Evolutionary conservation across 257 asterid genomes (phyloP), one percentile per base, ranked within the genome.

Genomic region (Ehretia macrophylla): DNA sequence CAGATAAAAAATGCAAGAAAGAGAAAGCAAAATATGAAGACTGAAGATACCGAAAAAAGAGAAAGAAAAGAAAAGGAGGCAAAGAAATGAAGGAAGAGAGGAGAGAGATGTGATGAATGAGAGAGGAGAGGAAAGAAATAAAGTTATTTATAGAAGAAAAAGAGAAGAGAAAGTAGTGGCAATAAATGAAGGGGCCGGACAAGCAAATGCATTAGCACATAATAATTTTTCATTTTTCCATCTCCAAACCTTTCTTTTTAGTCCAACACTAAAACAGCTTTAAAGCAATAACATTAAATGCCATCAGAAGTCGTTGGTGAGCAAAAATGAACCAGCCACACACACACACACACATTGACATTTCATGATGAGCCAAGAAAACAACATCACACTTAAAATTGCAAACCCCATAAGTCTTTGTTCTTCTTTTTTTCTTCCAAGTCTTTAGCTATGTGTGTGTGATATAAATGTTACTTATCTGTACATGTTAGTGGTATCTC

Each of bases 251-350:
- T 18, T 16, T 10, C 13, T 37, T 11, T 5, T 8, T 18, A 37
- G 6, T 16, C 56, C 12, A 44, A 5, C 44, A 63, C 12, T 10
- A 42, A 11, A 59, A 46, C 56, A 58, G 51, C 69, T 68, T 63
- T 67, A 68, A 71, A 59, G 60, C 59, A 53, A 47, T 38, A 32
- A 55, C 75, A 76, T 67, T 81, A 51, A 81, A 73, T 78, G 85
- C 75, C 79, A 60, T 2, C 81, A 68, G 55, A 68, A 56, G 77
- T 68, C 65, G 88, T 76, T 81, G 85, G 68, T 19, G 20, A 54
- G 72, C 45, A 17, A 20, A 16, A 11, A n/a, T 11, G 52, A 17
- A 21, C n/a, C 16, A 19, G 50, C 62, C 22, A 17, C 56, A 50
- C 49, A 65, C 17, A 27, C 48, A 68, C 59, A 58, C 67, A 64